These are phyloP conservation scores for Podaxis mareebaensis DNA, from an alignment of 768 basidiomycete species.

Conservation along the genomic window DNA sequence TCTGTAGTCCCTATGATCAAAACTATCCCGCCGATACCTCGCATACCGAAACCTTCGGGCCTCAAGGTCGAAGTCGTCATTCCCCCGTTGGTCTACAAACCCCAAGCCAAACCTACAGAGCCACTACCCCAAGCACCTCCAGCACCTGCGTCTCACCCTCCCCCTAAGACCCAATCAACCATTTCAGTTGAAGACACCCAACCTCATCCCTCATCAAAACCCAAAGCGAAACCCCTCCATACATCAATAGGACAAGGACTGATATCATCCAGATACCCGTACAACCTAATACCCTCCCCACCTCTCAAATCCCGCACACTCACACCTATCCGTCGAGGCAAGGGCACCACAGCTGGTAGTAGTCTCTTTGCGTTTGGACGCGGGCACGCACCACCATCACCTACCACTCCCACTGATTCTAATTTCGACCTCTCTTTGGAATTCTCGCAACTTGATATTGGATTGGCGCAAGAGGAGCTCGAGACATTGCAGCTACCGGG, in stretches of 20 bases:
- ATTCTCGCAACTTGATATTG: constrained; percentile 43
- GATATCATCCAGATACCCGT: constrained; percentile 16
- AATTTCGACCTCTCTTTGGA: constrained; percentile 57
- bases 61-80: constrained; percentile 41
- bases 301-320: constrained; percentile 56
- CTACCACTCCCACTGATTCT: constrained; percentile 52
- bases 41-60: constrained; percentile 15
- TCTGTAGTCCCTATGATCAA: not conserved
- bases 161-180: not conserved
- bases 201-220: not conserved
- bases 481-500: constrained; percentile 19
- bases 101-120: constrained; percentile 8
- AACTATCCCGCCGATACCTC: not conserved
- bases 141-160: constrained; percentile 21
- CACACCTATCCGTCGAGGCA: constrained; percentile 62
- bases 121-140: constrained; percentile 11
- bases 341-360: constrained; percentile 20
- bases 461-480: constrained; percentile 26
- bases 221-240: constrained; percentile 1
- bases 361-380: constrained; percentile 18
- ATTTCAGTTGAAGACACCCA: not conserved
- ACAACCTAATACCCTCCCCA: constrained; percentile 30
- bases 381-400: constrained; percentile 51
- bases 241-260: not conserved
- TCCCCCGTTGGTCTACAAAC: constrained; percentile 37